phyloP scores from a whole-genome alignment of 2,329 filamentous ascomycete species.

The Lanzia echinophila region DNA sequence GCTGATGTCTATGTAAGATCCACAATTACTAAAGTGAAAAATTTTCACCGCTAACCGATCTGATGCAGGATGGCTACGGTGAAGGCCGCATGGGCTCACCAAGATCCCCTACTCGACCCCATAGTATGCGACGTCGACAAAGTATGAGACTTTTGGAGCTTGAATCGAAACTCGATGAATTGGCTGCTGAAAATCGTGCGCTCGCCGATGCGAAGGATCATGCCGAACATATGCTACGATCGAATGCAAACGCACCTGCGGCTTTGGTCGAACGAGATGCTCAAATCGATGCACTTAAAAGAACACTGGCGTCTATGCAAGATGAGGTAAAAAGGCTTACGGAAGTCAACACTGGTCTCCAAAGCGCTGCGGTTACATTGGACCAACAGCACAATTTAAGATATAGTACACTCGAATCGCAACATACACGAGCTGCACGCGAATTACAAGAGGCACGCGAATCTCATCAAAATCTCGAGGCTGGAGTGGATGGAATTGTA shows the following conservation, averaged over 20 bases:
- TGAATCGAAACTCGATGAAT: slow-evolving; percentile 75
- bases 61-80: slow-evolving; percentile 76
- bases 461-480: slow-evolving; percentile 55
- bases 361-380: slow-evolving; percentile 70
- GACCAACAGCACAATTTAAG: slow-evolving; percentile 69
- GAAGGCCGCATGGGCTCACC: slow-evolving; percentile 82
- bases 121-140: slow-evolving; percentile 92
- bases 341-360: slow-evolving; percentile 75
- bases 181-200: slow-evolving; percentile 76
- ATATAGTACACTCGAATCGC: slow-evolving; percentile 58
- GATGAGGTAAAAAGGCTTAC: slow-evolving; percentile 74
- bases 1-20: slow-evolving; percentile 85
- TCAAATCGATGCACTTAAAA: slow-evolving; percentile 77
- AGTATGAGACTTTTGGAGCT: slow-evolving; percentile 96
- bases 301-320: slow-evolving; percentile 71
- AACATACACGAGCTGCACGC: slow-evolving; percentile 58
- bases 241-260: slow-evolving; percentile 56
- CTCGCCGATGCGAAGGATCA: slow-evolving; percentile 66
- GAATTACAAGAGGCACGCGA: slow-evolving; percentile 64
- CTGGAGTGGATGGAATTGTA: slow-evolving; percentile 56
- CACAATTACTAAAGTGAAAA: slow-evolving; percentile 12
- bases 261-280: slow-evolving; percentile 75
- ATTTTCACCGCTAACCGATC: slow-evolving; percentile 17
- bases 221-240: slow-evolving; percentile 58
- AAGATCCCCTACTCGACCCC: slow-evolving; percentile 85